Evolutionary conservation across 2,329 filamentous ascomycete species (phyloP).

Genomic region (Cephalotrichum gorgonifer): DNA sequence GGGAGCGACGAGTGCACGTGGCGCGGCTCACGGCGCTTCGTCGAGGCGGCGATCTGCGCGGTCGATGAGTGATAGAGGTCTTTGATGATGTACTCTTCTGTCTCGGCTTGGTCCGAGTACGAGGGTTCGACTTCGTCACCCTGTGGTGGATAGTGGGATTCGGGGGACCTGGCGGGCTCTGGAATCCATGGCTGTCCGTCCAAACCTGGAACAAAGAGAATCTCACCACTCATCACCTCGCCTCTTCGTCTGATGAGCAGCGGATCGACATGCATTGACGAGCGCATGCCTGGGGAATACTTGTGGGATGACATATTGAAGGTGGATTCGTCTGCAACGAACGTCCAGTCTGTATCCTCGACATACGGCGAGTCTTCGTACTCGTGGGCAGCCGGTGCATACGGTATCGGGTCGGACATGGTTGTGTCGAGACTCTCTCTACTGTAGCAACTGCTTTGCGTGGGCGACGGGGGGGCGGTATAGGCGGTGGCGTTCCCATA

Average conservation of each 20-base stretch:
- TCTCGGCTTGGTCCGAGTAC: background rate
- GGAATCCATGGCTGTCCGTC: background rate
- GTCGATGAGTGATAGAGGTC: conserved; percentile 16
- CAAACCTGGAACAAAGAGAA: background rate
- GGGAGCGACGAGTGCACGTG: background rate
- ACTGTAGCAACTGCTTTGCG: conserved; percentile 1
- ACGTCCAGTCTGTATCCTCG: background rate
- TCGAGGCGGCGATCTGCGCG: conserved; percentile 11
- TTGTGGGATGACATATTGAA: background rate
- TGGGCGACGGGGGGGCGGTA: background rate
- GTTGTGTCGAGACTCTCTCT: background rate
- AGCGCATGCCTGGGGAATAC: background rate
- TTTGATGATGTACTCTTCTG: conserved; percentile 5
- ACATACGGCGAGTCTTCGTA: background rate
- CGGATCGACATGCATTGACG: background rate
- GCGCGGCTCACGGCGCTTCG: background rate
- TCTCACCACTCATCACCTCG: background rate
- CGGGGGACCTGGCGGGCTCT: background rate
- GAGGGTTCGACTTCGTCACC: background rate
- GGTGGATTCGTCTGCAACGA: background rate
- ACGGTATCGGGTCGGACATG: background rate
- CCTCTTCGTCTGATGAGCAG: background rate
- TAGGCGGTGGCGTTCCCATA: background rate
- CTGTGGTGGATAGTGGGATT: background rate
- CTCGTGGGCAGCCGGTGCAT: background rate